Evolutionary conservation across 305 asterid genomes (phyloP).

Genomic region (Solanum chacoense): DNA sequence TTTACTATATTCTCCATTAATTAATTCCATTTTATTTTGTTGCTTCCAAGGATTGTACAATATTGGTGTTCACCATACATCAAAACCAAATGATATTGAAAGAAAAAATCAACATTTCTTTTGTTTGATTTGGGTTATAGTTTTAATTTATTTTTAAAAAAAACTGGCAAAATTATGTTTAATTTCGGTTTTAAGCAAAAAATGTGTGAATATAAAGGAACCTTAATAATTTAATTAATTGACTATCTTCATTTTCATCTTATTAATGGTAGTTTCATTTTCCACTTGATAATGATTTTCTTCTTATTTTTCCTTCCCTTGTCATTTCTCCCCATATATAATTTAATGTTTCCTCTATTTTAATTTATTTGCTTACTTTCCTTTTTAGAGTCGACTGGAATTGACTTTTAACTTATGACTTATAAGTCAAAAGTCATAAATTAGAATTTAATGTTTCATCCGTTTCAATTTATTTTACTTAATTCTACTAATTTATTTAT

Average conservation of each 20-base stretch:
- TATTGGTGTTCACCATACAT: background rate
- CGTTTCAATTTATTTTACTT: background rate
- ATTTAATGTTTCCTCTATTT: background rate
- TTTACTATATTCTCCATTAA: background rate
- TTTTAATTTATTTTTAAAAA: background rate
- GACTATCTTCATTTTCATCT: background rate
- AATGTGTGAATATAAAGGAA: background rate
- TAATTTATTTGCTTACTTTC: background rate
- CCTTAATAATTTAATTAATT: background rate
- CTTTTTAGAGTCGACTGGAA: accelerated
- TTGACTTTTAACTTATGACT: background rate
- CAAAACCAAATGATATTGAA: background rate
- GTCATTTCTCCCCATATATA: background rate
- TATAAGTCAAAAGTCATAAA: background rate
- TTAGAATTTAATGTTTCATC: background rate
- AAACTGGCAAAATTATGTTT: background rate
- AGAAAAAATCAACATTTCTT: background rate
- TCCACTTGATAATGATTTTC: too few relatives aligned
- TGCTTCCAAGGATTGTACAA: background rate
- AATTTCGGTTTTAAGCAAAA: background rate
- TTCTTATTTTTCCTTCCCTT: background rate
- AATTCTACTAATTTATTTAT: background rate
- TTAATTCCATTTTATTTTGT: background rate
- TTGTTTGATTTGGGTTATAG: background rate
- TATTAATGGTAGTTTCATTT: background rate